Conservation (phyloP, 2,329 filamentous ascomycete genomes). For the Plectosphaerella plurivora region DNA sequence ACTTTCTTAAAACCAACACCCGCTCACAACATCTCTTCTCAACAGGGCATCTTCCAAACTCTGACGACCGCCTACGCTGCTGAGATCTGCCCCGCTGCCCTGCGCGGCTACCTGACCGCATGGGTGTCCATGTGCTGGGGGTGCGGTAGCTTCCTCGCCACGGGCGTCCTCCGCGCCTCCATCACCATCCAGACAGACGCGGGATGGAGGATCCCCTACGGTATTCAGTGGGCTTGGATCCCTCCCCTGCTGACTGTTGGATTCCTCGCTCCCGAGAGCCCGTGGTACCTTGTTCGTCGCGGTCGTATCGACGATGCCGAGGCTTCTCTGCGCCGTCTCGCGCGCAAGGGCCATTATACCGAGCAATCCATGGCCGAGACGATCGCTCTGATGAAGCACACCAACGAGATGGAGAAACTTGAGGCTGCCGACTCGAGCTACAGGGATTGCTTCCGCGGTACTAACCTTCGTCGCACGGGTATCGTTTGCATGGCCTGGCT, state of each 20-base stretch:
- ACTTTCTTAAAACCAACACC: no score
- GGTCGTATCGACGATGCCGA: conserved; percentile 35
- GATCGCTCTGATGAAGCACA: conserved; percentile 34
- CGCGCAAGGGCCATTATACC: conserved; percentile 24
- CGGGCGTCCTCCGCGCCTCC: conserved; percentile 26
- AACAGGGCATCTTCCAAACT: conserved; percentile 27
- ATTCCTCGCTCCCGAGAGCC: conserved; percentile 42
- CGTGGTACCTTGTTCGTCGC: conserved; percentile 43
- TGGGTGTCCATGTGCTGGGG: conserved; percentile 36
- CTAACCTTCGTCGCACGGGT: conserved; percentile 26
- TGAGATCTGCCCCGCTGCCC: conserved; percentile 27
- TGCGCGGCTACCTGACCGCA: conserved; percentile 32
- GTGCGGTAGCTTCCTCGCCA: conserved; percentile 28
- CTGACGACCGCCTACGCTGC: conserved; percentile 32
- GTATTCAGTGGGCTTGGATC: conserved; percentile 47
- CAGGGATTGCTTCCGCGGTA: conserved; percentile 31
- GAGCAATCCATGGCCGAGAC: conserved; percentile 32
- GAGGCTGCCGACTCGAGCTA: conserved; percentile 25
- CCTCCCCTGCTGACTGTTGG: conserved; percentile 36
- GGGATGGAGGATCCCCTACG: conserved; percentile 24
- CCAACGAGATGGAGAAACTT: conserved; percentile 28
- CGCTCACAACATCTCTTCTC: conserved; percentile 15
- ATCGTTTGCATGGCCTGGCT: conserved; percentile 23
- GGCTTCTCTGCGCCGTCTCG: conserved; percentile 26
- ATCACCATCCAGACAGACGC: conserved; percentile 11